phyloP scores from a whole-genome alignment of 306 rosid genomes.

The Glycine tomentella region DNA sequence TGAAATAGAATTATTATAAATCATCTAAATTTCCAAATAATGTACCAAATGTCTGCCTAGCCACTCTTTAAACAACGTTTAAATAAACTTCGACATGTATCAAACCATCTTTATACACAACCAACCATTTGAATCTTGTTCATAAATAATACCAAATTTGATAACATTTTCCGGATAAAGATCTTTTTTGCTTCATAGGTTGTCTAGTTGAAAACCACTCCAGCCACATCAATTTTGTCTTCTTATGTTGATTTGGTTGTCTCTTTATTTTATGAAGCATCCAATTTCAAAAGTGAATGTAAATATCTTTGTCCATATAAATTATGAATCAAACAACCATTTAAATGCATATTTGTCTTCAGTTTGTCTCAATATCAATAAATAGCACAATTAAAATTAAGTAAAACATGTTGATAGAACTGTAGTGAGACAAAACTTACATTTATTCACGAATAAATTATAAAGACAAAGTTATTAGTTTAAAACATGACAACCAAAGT shows the following conservation, averaged over 20 bases:
- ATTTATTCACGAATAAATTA: slow-evolving; percentile 10
- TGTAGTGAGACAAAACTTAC: background rate
- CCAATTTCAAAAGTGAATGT: background rate
- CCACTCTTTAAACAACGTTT: slow-evolving; percentile 32
- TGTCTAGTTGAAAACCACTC: background rate
- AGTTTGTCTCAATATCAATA: background rate
- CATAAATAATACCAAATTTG: slow-evolving; percentile 31
- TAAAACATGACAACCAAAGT: slow-evolving; percentile 16
- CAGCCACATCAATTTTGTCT: background rate
- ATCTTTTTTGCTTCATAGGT: background rate
- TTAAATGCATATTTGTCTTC: slow-evolving; percentile 19
- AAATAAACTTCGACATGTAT: background rate
- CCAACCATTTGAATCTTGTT: slow-evolving; percentile 1
- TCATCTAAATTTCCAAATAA: background rate
- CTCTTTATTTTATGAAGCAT: background rate
- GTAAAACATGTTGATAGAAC: background rate
- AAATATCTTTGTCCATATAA: background rate
- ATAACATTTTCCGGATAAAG: background rate
- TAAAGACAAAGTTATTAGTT: background rate
- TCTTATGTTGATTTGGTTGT: background rate
- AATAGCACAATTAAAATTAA: background rate
- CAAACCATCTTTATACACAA: background rate
- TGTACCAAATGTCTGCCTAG: slow-evolving; percentile 24
- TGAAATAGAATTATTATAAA: slow-evolving; percentile 15
- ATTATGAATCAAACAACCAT: background rate